phyloP scores from a whole-genome alignment of 148 eudicot genomes.

The Cornus controversa region DNA sequence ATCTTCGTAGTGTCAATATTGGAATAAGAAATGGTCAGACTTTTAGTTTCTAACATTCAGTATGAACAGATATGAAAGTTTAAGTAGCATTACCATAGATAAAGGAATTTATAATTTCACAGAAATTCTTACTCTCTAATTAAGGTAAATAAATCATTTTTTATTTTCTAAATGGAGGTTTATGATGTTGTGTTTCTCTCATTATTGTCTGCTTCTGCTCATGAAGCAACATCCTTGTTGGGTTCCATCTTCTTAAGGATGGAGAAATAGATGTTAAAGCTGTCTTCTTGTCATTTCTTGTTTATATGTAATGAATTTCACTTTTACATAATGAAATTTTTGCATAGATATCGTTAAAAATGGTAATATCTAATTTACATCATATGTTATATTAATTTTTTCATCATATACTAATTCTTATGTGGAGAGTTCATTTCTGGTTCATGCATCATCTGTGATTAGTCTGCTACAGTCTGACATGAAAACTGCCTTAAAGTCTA shows the following conservation, averaged over 20 bases:
- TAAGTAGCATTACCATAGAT: background rate
- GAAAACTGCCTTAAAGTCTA: constrained; percentile 76
- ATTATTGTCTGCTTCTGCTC: too few species aligned
- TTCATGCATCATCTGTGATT: constrained; percentile 80
- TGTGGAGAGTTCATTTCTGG: constrained; percentile 46
- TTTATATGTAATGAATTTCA: background rate
- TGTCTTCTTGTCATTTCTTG: background rate
- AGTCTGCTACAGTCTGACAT: constrained; percentile 84
- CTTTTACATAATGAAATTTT: too few species aligned
- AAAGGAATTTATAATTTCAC: background rate
- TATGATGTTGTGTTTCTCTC: background rate
- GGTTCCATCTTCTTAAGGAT: background rate
- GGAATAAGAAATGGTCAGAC: too few species aligned
- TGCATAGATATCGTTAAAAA: too few species aligned
- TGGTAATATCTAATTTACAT: too few species aligned
- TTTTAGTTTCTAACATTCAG: background rate
- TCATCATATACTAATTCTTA: constrained; percentile 6
- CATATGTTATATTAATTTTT: background rate
- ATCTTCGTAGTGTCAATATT: too few species aligned
- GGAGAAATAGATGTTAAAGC: background rate
- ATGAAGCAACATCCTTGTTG: background rate
- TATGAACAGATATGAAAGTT: background rate
- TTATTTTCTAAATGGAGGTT: background rate
- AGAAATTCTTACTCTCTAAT: background rate
- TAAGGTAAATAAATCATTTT: background rate